Evolutionary conservation across 2,329 filamentous ascomycete species (phyloP), one percentile per base, ranked within the genome.

Genomic region (Gaeumannomyces sp.): DNA sequence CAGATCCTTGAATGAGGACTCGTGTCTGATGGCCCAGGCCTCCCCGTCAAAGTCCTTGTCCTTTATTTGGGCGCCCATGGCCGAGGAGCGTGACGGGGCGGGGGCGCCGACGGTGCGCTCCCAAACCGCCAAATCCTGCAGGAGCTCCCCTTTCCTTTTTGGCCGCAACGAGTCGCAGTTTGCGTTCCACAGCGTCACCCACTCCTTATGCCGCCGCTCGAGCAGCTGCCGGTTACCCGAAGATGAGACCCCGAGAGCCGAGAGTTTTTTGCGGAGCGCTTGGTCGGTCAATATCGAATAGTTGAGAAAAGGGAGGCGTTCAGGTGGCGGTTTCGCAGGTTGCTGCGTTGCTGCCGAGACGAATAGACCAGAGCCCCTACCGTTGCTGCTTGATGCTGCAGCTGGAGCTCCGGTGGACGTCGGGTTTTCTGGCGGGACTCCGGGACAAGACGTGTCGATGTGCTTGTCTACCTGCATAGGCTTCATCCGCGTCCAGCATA

Each of bases 151-250:
- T 68, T 91, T 92, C 14, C 81, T 81, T 73, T 89, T 90, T 0
- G 92, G 92, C 1, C 80, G 80, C 50, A 84, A 85, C 2, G 93
- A 90, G 75, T 99, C 95, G 76, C 93, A 97, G 73, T 99, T 99
- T 14, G 96, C 91, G 75, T 99, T 99, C 90, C 92, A 97, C 25
- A 99, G 78, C 53, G 95, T 97, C 63, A 95, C 83, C 93, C 93
- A 99, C 76, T 99, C 95, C 29, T 86, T 91, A 72, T 98, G 93
- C 25, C 96, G 85, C 69, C 83, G 85, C 73, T 94, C 89, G 64
- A 98, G 80, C 1, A 93, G 80, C 60, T 83, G 79, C 60, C 89
- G 89, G 0, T 83, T 76, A 0, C 95, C 95, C 66, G 79, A 81
- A 13, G 82, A 84, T 0, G 92, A 89, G 65, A 98, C 88, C 1